These are phyloP conservation scores for Neoscytalidium dimidiatum DNA, from an alignment of 2,329 filamentous ascomycete genomes.

Conservation along the genomic window DNA sequence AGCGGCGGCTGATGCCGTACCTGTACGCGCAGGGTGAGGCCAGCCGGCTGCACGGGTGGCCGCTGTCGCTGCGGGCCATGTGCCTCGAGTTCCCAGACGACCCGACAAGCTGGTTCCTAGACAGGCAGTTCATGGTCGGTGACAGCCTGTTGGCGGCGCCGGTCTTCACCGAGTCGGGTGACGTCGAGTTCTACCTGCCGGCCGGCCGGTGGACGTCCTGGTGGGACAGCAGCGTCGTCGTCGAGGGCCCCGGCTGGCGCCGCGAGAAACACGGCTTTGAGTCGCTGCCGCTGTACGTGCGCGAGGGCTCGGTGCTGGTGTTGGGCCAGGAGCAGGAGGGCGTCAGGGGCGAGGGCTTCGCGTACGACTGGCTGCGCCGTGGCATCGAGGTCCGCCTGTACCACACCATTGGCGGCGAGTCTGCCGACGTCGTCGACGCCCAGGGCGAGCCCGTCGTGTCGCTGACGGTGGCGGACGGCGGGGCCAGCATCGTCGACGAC, in stretches of 20 bases:
- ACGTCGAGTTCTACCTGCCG: constrained; percentile 67
- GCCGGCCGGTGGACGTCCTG: constrained; percentile 54
- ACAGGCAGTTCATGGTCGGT: constrained; percentile 75
- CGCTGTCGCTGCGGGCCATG: constrained; percentile 63
- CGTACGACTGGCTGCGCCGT: constrained; percentile 43
- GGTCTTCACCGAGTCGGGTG: constrained; percentile 63
- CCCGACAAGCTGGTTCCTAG: constrained; percentile 66
- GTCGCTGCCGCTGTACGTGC: constrained; percentile 43
- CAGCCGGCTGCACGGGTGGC: constrained; percentile 56
- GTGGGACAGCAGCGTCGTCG: constrained; percentile 45
- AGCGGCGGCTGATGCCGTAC: constrained; percentile 61
- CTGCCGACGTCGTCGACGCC: constrained; percentile 37
- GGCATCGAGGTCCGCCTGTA: constrained; percentile 42
- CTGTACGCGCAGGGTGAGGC: constrained; percentile 55
- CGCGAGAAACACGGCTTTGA: constrained; percentile 44
- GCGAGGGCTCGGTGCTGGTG: constrained; percentile 42
- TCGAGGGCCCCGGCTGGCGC: constrained; percentile 47
- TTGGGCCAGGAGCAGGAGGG: constrained; percentile 41
- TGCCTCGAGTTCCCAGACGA: constrained; percentile 73
- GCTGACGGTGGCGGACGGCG: constrained; percentile 33
- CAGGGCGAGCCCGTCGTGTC: constrained; percentile 33
- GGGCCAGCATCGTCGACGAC: neutral
- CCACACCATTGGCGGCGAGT: constrained; percentile 36
- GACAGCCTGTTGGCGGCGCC: constrained; percentile 64
- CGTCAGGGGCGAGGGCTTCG: constrained; percentile 34